phyloP scores from a whole-genome alignment of 192 early-diverging fungal species.

The Physocladia obscura region DNA sequence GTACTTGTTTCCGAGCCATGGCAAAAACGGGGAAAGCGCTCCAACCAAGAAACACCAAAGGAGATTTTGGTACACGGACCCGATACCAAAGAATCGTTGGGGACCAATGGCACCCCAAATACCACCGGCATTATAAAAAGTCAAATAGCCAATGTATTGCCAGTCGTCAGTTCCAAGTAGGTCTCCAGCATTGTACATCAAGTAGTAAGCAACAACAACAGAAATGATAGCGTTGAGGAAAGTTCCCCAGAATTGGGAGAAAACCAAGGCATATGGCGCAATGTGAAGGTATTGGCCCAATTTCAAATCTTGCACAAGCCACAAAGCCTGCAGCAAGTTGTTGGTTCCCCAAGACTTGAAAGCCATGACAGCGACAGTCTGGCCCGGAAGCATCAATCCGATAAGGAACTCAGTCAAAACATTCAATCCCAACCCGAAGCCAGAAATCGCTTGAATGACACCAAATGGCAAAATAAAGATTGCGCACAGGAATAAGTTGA shows the following conservation, averaged over 20 bases:
- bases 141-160: too few relatives aligned
- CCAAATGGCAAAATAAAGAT: conserved; percentile 63
- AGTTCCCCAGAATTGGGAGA: conserved; percentile 52
- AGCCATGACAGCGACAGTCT: conserved; percentile 66
- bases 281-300: conserved; percentile 74
- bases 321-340: conserved; percentile 73
- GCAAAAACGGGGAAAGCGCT: conserved; percentile 34
- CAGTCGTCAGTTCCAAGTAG: too few relatives aligned
- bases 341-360: conserved; percentile 87
- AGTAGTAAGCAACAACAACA: neutral
- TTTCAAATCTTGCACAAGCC: conserved; percentile 69
- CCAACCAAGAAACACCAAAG: conserved; percentile 38
- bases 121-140: conserved; percentile 72
- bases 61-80: conserved; percentile 28
- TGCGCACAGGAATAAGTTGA: conserved; percentile 21
- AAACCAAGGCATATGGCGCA: conserved; percentile 60
- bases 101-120: conserved; percentile 72
- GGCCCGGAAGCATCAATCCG: conserved; percentile 58
- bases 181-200: too few relatives aligned
- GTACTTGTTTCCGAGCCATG: too few relatives aligned
- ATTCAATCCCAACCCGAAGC: conserved; percentile 52
- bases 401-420: conserved; percentile 61
- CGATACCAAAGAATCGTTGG: conserved; percentile 57
- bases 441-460: conserved; percentile 62
- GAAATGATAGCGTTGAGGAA: conserved; percentile 54